Base-by-base conservation (phyloP, 2,329 filamentous ascomycete species). In the Sphaerulina populicola region DNA sequence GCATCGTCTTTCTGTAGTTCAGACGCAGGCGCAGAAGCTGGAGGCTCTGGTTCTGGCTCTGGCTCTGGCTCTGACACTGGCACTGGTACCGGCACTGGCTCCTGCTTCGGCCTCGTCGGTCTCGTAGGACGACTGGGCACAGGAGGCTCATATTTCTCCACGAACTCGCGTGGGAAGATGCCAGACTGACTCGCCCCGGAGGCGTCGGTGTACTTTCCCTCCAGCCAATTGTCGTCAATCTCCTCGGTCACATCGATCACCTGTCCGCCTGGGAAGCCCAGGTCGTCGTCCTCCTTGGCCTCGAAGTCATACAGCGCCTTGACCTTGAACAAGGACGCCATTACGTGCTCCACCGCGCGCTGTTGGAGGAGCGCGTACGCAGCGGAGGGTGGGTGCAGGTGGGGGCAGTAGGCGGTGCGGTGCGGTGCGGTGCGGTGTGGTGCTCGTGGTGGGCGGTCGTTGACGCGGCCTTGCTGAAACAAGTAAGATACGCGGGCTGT, bases 131-230 rank as follows among this genome's bases (percentile, higher is more conserved):
- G 82, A 54, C 90, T 88, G 54, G 93, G 93, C 57, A 91, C 85
- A 51, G 83, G 85, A 35, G 93, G 93, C 69, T 97, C 91, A 71
- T 88, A 94, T 72, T 85, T 88, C 71, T 98, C 93, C 65, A 98
- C 93, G 67, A 98, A 98, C 72, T 97, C 98, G 68, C 86, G 85
- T 46, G 89, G 91, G 69, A 96, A 97, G 62, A 96, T 86, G 60
- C 91, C 91, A 65, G 90, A 83, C 66, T 83, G 80, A 70, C 84
- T 88, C 57, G 70, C 72, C 51, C 93, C 93, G 47, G 76, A 71
- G 54, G 82, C 80, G 70, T 94, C 87, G 57, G 82, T 74, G 68
- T 95, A 96, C 70, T 93, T 85, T 60, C 93, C 91, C 57, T 80
- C 81, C 68, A 93, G 94, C 93, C 90, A 97, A 68, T 97, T 94